These are phyloP conservation scores for Nakaseomyces sp. DNA, from an alignment of 1,139 yeast species.

Conservation along the genomic window DNA sequence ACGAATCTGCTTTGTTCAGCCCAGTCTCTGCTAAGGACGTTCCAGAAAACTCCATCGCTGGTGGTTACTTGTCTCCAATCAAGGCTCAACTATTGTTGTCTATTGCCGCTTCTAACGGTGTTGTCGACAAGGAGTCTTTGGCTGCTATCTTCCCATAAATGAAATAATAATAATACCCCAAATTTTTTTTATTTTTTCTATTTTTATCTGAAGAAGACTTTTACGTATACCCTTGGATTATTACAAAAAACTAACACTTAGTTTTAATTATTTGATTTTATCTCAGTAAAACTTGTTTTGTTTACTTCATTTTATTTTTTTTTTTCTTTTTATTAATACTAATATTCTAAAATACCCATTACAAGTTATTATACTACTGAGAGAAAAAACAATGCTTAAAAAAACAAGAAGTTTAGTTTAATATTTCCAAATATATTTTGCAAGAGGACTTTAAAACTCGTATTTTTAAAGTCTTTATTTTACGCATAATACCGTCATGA, in stretches of 20 bases:
- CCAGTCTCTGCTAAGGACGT: constrained; percentile 18
- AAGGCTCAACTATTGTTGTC: constrained; percentile 28
- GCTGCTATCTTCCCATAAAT: constrained; percentile 13
- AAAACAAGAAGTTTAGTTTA: too few relatives aligned
- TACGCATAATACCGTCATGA: background rate
- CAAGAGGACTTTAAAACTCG: background rate
- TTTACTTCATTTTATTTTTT: too few relatives aligned
- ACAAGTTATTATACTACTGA: too few relatives aligned
- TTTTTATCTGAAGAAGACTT: background rate
- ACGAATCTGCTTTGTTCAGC: constrained; percentile 13
- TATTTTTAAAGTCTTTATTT: background rate
- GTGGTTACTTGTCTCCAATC: constrained; percentile 27
- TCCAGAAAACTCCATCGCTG: constrained; percentile 24
- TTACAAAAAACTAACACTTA: too few relatives aligned
- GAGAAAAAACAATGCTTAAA: too few relatives aligned
- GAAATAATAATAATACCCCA: background rate
- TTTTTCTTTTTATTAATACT: background rate
- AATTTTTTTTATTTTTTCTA: background rate
- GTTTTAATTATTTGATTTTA: too few relatives aligned
- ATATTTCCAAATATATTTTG: too few relatives aligned
- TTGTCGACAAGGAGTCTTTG: constrained; percentile 15
- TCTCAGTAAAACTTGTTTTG: too few relatives aligned
- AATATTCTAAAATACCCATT: too few relatives aligned
- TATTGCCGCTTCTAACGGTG: constrained; percentile 25
- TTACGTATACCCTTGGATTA: background rate